Evolutionary conservation across 345 rosid species (phyloP), one percentile per base, ranked within the genome.

Genomic region (Rhodamnia rubescens): DNA sequence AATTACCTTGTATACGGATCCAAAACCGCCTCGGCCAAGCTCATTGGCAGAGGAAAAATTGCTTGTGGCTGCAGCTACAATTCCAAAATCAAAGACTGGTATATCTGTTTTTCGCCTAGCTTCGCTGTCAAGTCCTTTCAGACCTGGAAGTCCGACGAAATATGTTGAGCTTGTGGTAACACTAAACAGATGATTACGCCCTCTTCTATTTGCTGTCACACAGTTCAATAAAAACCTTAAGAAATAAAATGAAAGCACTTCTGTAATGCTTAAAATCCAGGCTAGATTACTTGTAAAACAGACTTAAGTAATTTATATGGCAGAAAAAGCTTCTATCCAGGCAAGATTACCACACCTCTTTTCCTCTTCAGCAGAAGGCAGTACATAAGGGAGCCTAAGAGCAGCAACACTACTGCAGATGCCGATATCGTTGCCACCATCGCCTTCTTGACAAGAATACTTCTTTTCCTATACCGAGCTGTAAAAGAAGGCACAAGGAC

Each of bases 11-110:
- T 86, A 89, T 36, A 87, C 88, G 21, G 81, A 51, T 56, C 89
- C 89, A 82, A 86, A 89, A 12, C 91, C 91, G 22, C 89, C 89
- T 22, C 83, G 82, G n/a, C 89, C 88, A 15, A 89, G 80, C 87
- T 84, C 84, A 47, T 87, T 87, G 14, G 54, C 80, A 8, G 61
- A 5, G 21, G 89, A 86, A 83, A 89, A 89, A 6, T 84, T 29
- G 36, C 61, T 52, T 12, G 91, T 89, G 40, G 91, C 91, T 74
- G 86, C 24, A 12, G 58, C 64, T 20, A 89, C 40, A 0, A 84
- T 83, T 4, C 4, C 75, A 18, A 86, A 29, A 40, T 87, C 82
- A 21, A 87, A 85, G 5, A 87, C 32, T 12, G 85, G 84, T 20
- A 89, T 22, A 3, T 89, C 86, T 29, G 74, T 61, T 29, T 59